phyloP scores from a whole-genome alignment of 495 filamentous ascomycete species.

The Haplographium delicatum region DNA sequence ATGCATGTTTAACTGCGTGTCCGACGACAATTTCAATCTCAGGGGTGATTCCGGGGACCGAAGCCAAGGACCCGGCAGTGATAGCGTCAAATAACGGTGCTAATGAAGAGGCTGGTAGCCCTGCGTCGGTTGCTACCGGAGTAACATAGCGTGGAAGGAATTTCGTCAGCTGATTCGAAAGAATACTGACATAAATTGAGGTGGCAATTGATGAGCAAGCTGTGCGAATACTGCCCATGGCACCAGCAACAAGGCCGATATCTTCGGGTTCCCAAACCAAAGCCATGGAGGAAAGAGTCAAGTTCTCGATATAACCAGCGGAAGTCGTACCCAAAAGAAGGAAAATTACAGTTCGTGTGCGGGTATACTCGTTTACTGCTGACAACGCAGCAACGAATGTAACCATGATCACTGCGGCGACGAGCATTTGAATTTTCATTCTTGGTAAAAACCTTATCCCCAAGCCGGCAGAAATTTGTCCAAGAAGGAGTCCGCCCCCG shows the following conservation, averaged over 20 bases:
- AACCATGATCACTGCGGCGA: background rate
- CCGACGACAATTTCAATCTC: constrained; percentile 32
- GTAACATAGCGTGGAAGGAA: constrained; percentile 15
- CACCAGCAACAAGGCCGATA: constrained; percentile 26
- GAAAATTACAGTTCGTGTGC: no score
- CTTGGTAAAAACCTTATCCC: constrained; percentile 16
- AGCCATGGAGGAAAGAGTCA: constrained; percentile 28
- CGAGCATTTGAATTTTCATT: background rate
- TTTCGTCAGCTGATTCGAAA: constrained; percentile 1
- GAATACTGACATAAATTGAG: constrained; percentile 15
- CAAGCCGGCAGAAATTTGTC: constrained; percentile 23
- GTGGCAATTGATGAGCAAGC: constrained; percentile 20
- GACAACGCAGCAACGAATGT: background rate
- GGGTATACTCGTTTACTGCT: no score
- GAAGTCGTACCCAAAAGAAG: constrained; percentile 26
- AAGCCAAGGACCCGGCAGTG: constrained; percentile 29
- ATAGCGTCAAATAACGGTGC: constrained; percentile 35
- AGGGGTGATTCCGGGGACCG: constrained; percentile 32
- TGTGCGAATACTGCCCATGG: constrained; percentile 22
- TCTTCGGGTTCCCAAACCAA: constrained; percentile 24
- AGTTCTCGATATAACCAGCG: constrained; percentile 29
- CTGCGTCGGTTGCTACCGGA: constrained; percentile 36
- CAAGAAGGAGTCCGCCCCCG: constrained; percentile 27
- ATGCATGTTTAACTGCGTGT: constrained; percentile 33
- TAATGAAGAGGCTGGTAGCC: constrained; percentile 37